Percentiles rank a stretch among this genome's conserved stretches.
Evolutionary conservation across 352 stramenopile genomes (phyloP).

Genomic region (Thalassiosira mediterranea): DNA sequence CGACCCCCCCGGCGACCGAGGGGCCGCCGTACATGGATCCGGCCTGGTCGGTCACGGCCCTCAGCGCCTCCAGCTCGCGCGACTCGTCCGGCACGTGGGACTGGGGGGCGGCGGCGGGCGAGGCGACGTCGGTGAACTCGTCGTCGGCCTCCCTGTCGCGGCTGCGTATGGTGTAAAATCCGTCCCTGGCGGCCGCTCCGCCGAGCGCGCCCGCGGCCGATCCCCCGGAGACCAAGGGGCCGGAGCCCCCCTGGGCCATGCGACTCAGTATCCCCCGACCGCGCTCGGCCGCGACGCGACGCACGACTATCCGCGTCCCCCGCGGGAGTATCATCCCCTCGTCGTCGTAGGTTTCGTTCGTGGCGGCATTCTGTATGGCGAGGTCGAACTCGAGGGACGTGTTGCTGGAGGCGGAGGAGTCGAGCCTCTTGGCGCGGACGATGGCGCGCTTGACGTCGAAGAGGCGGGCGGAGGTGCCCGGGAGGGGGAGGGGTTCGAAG

Average conservation of each 20-base stretch:
- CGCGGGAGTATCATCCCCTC: conserved; percentile 72
- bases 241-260: conserved; percentile 55
- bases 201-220: background rate
- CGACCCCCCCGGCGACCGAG: background rate
- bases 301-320: conserved; percentile 70
- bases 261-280: conserved; percentile 70
- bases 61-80: conserved; percentile 62
- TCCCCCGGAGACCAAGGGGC: background rate
- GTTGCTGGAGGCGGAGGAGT: conserved; percentile 26
- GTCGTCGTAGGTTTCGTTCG: conserved; percentile 75
- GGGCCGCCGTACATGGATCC: conserved; percentile 21
- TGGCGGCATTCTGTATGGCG: conserved; percentile 68
- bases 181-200: conserved; percentile 8
- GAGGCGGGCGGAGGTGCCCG: conserved; percentile 70
- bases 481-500: conserved; percentile 74
- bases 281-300: conserved; percentile 61
- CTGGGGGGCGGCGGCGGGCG: background rate
- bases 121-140: conserved; percentile 57
- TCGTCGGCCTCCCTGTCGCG: conserved; percentile 62
- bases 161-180: conserved; percentile 75
- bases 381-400: conserved; percentile 79
- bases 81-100: conserved; percentile 50
- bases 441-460: conserved; percentile 84
- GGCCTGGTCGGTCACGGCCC: conserved; percentile 63
- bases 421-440: conserved; percentile 71